These are phyloP conservation scores for Neonothopanus nambi DNA, from an alignment of 1,284 basidiomycete genomes.

Conservation along the genomic window DNA sequence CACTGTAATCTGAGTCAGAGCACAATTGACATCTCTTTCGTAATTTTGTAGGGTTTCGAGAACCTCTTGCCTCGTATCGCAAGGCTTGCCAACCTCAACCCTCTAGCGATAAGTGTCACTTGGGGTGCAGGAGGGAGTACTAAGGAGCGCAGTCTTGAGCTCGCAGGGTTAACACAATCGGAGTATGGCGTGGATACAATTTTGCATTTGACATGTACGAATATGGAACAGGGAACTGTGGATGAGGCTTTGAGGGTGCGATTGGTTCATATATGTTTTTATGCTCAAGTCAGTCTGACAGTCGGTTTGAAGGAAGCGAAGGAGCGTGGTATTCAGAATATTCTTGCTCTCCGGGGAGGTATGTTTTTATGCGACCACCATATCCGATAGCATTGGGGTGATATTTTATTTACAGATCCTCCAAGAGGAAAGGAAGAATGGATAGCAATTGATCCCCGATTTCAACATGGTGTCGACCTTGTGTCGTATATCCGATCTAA, in stretches of 20 bases:
- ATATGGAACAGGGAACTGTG: constrained; percentile 89
- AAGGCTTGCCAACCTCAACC: constrained; percentile 67
- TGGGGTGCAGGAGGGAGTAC: constrained; percentile 98
- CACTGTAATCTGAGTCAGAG: constrained; percentile 3
- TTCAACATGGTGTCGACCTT: constrained; percentile 88
- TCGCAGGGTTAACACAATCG: constrained; percentile 72
- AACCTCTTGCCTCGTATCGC: constrained; percentile 83
- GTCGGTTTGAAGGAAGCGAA: constrained; percentile 65
- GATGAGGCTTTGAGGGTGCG: constrained; percentile 81
- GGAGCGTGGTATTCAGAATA: constrained; percentile 82
- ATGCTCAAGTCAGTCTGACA: not conserved
- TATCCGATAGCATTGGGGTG: not conserved
- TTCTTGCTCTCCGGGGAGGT: constrained; percentile 92
- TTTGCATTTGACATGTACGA: constrained; percentile 97
- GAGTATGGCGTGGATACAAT: constrained; percentile 82
- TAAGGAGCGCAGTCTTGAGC: constrained; percentile 83
- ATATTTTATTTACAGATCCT: constrained; percentile 61
- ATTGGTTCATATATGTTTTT: constrained; percentile 6
- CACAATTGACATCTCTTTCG: constrained; percentile 16
- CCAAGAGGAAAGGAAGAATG: constrained; percentile 93
- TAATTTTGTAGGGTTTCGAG: constrained; percentile 75
- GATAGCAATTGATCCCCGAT: constrained; percentile 83
- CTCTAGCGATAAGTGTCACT: constrained; percentile 85
- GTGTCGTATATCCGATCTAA: constrained; percentile 85
- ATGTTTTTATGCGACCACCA: constrained; percentile 21